These are phyloP conservation scores for Gaultheria prostrata DNA, from an alignment of 148 eudicot species.

Conservation along the genomic window DNA sequence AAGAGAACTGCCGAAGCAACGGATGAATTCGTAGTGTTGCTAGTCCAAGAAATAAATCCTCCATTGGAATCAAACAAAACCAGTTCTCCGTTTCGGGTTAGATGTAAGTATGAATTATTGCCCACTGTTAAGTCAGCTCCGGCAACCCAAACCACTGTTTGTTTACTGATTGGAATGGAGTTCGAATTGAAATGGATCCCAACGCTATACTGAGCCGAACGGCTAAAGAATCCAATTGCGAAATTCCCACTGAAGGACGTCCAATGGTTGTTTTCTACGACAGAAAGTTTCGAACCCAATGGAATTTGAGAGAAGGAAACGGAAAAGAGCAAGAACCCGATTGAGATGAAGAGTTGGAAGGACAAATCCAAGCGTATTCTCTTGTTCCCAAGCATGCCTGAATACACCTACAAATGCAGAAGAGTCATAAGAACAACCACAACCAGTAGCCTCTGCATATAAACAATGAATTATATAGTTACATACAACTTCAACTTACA, in stretches of 20 bases:
- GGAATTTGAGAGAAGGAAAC: slow-evolving; percentile 38
- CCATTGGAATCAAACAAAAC: slow-evolving; percentile 42
- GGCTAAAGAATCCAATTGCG: slow-evolving; percentile 51
- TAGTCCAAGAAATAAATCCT: slow-evolving; percentile 43
- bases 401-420: slow-evolving; percentile 10
- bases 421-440: neutral
- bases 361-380: slow-evolving; percentile 7
- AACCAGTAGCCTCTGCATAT: slow-evolving; percentile 19
- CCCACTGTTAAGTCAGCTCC: slow-evolving; percentile 48
- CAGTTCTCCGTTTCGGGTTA: slow-evolving; percentile 40
- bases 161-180: slow-evolving; percentile 39
- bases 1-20: slow-evolving; percentile 50
- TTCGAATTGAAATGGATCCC: slow-evolving; percentile 51
- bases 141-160: slow-evolving; percentile 55
- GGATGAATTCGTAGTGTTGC: slow-evolving; percentile 37
- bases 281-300: slow-evolving; percentile 52
- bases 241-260: slow-evolving; percentile 60
- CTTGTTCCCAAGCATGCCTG: slow-evolving; percentile 23
- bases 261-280: slow-evolving; percentile 43
- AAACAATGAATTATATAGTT: neutral
- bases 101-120: slow-evolving; percentile 44
- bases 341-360: slow-evolving; percentile 22
- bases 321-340: slow-evolving; percentile 31
- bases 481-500: neutral
- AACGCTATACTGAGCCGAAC: slow-evolving; percentile 34